phyloP scores from a whole-genome alignment of 78 protist species.

The Pigoraptor vietnamica region DNA sequence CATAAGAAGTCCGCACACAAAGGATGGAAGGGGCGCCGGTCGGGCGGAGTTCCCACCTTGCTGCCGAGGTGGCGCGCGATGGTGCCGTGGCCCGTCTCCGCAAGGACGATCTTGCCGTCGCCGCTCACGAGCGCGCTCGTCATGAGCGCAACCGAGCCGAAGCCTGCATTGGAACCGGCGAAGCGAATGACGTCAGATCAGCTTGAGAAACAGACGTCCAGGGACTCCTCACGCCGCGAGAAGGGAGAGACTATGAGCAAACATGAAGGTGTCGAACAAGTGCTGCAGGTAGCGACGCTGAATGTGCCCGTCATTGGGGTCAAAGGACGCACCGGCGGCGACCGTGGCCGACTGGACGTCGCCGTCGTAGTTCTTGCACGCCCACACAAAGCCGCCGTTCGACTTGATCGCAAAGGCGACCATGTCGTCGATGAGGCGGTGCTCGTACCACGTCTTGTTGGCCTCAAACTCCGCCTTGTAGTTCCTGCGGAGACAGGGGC shows the following conservation, averaged over 20 bases:
- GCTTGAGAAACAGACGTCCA: neutral
- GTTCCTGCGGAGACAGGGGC: neutral
- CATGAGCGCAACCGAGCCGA: slow-evolving; percentile 89
- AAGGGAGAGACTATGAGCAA: neutral
- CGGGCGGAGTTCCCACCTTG: neutral
- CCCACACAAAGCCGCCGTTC: slow-evolving; percentile 90
- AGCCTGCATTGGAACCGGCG: slow-evolving; percentile 54
- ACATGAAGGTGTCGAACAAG: neutral
- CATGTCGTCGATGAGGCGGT: slow-evolving; percentile 90
- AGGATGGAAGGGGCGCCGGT: neutral
- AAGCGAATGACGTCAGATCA: neutral
- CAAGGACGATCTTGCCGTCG: slow-evolving; percentile 77
- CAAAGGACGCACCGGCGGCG: slow-evolving; percentile 62
- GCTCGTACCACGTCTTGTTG: slow-evolving; percentile 79
- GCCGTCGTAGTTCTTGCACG: slow-evolving; percentile 95
- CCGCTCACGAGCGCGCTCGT: slow-evolving; percentile 78
- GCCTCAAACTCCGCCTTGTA: slow-evolving; percentile 40
- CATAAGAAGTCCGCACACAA: neutral
- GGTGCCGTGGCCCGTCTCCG: slow-evolving; percentile 95
- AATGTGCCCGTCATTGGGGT: no score
- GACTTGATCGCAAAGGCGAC: slow-evolving; percentile 69
- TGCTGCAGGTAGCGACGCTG: neutral
- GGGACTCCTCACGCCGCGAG: neutral
- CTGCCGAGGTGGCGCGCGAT: slow-evolving; percentile 86
- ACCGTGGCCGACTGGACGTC: slow-evolving; percentile 89